Percentiles rank a stretch among this genome's conserved stretches.
Evolutionary conservation across 331 rosid species (phyloP).

Genomic region (Pyrus hybrid): DNA sequence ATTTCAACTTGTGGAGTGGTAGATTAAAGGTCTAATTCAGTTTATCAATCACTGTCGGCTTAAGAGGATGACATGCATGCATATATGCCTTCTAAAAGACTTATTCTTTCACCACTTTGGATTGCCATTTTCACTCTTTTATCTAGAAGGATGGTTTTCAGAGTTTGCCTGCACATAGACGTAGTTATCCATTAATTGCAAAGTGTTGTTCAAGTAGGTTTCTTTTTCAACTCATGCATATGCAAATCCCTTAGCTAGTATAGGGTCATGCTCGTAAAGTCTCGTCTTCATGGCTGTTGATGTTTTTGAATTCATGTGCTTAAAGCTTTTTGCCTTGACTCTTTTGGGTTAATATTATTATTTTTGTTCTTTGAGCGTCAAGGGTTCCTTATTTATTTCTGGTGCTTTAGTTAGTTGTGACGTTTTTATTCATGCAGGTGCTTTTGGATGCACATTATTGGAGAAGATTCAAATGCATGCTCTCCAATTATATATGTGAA

Average conservation of each 20-base stretch:
- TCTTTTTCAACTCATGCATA: neutral
- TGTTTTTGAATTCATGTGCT: neutral
- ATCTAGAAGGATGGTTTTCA: neutral
- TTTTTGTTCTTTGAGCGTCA: neutral
- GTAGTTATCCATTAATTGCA: neutral
- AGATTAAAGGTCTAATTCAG: conserved; percentile 36
- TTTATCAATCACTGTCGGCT: neutral
- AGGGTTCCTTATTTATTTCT: neutral
- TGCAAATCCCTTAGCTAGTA: neutral
- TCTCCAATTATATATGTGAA: too few relatives aligned
- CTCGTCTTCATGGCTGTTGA: neutral
- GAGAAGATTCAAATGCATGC: too few relatives aligned
- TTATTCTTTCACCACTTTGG: neutral
- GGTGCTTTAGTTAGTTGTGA: neutral
- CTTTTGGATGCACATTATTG: too few relatives aligned
- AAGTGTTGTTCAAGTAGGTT: neutral
- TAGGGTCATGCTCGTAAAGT: neutral
- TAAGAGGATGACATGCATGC: neutral
- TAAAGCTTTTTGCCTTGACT: neutral
- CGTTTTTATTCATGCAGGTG: too few relatives aligned
- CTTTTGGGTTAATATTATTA: neutral
- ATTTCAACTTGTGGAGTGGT: conserved; percentile 29
- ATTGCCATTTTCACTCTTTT: neutral
- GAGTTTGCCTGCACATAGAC: neutral
- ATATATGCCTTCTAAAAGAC: neutral